Percentiles rank a stretch among this genome's conserved stretches.
These are phyloP conservation scores for Podospora anserina DNA, from an alignment of 495 filamentous ascomycete genomes.

Conservation along the genomic window DNA sequence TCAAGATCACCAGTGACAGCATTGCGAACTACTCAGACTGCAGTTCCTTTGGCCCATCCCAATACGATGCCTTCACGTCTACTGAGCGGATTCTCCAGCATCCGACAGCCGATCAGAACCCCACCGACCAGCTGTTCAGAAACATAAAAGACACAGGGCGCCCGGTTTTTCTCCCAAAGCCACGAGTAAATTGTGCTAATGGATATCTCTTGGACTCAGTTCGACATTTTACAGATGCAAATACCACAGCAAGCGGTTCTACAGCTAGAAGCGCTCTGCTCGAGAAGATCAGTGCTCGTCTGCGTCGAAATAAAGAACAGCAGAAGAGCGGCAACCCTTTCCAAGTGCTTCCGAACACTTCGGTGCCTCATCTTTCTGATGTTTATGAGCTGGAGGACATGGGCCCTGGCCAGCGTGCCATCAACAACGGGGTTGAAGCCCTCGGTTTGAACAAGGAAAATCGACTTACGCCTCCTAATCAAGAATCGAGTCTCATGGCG, in stretches of 20 bases:
- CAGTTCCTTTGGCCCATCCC: slow-evolving; percentile 10
- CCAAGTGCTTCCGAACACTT: not conserved
- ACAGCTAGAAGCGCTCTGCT: slow-evolving; percentile 21
- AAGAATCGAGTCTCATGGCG: not conserved
- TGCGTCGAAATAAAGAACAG: slow-evolving; percentile 17
- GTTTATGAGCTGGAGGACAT: not conserved
- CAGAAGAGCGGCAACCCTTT: slow-evolving; percentile 13
- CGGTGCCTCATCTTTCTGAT: not conserved
- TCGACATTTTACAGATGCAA: slow-evolving; percentile 21
- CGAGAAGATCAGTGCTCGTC: slow-evolving; percentile 29
- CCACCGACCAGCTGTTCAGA: slow-evolving; percentile 17
- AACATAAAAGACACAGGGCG: slow-evolving; percentile 28
- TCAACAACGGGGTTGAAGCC: not conserved
- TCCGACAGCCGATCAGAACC: slow-evolving; percentile 7
- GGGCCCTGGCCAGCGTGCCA: not conserved
- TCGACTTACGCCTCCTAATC: not conserved
- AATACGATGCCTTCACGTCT: slow-evolving; percentile 20
- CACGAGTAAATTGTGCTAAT: slow-evolving; percentile 26
- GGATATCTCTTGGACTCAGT: slow-evolving; percentile 31
- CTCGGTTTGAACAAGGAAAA: slow-evolving; percentile 1
- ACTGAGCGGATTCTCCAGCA: slow-evolving; percentile 31
- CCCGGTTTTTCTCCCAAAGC: slow-evolving; percentile 28
- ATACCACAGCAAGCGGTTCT: slow-evolving; percentile 11
- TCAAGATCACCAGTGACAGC: slow-evolving; percentile 37
- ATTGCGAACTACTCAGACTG: slow-evolving; percentile 39